A percentile compares a stretch with the other conserved stretches of the same genome.
phyloP scores from a whole-genome alignment of 768 basidiomycete species.

The Tricholoma hemisulphureum region DNA sequence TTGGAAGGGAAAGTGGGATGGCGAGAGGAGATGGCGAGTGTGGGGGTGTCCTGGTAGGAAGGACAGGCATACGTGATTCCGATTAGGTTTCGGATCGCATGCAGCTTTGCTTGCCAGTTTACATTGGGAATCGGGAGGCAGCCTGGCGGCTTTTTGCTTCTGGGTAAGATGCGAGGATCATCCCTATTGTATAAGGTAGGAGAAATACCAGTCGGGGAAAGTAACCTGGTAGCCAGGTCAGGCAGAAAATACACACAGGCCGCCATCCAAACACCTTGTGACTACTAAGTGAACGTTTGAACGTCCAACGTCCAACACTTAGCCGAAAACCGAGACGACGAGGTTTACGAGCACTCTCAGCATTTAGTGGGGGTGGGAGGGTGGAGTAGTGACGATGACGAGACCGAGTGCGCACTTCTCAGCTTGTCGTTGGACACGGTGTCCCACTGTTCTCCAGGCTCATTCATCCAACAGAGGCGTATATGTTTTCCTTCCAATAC shows the following conservation, averaged over 20 bases:
- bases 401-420: too few species aligned
- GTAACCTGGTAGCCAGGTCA: slow-evolving; percentile 51
- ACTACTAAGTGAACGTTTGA: too few species aligned
- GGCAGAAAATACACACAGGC: slow-evolving; percentile 61
- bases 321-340: too few species aligned
- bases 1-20: slow-evolving; percentile 37
- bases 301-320: too few species aligned
- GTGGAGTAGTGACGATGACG: too few species aligned
- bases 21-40: slow-evolving; percentile 49
- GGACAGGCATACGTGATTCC: slow-evolving; percentile 59
- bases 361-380: too few species aligned
- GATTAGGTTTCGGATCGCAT: slow-evolving; percentile 91
- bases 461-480: too few species aligned
- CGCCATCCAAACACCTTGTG: slow-evolving; percentile 68
- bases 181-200: slow-evolving; percentile 60
- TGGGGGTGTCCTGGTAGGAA: slow-evolving; percentile 36
- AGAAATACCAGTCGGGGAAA: slow-evolving; percentile 74
- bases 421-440: too few species aligned
- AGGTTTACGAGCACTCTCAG: too few species aligned
- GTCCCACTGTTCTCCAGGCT: too few species aligned
- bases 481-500: too few species aligned
- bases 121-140: slow-evolving; percentile 51
- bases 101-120: slow-evolving; percentile 84
- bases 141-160: slow-evolving; percentile 31
- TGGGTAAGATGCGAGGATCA: slow-evolving; percentile 69